phyloP scores from a whole-genome alignment of 805 yeast species.

The Starmerella floricola region DNA sequence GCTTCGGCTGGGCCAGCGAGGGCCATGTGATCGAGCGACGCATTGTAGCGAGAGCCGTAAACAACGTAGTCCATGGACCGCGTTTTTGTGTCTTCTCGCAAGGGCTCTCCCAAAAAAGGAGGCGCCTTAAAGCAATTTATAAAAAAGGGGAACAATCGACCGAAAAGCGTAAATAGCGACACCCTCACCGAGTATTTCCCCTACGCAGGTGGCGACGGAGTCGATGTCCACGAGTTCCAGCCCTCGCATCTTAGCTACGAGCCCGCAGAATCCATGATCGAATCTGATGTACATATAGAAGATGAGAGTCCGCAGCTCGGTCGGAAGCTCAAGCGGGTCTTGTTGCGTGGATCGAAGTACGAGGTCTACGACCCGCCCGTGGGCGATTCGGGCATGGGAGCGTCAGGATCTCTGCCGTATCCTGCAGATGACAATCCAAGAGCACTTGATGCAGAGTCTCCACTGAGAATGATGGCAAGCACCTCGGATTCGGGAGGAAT shows the following conservation, averaged over 20 bases:
- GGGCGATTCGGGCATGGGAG: no score
- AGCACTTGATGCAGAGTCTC: background rate
- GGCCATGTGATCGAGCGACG: no score
- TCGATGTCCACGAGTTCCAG: background rate
- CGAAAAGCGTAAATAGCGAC: background rate
- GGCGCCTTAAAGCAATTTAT: constrained; percentile 3
- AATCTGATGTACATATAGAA: constrained; percentile 8
- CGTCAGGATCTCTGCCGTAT: no score
- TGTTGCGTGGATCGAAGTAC: constrained; percentile 15
- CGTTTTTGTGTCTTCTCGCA: constrained; percentile 6
- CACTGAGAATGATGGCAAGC: background rate
- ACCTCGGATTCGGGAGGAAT: background rate
- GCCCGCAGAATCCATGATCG: constrained; percentile 19
- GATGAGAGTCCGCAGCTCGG: constrained; percentile 1
- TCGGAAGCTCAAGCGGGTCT: constrained; percentile 4
- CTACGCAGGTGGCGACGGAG: constrained; percentile 15
- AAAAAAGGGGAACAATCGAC: background rate
- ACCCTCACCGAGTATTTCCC: constrained; percentile 15
- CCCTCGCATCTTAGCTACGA: constrained; percentile 14
- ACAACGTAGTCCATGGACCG: constrained; percentile 6
- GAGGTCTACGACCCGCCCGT: constrained; percentile 8
- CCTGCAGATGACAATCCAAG: no score
- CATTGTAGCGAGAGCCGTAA: no score
- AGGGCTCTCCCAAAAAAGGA: background rate
- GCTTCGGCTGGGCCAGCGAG: no score